A percentile compares a stretch with the other conserved stretches of the same genome.
phyloP scores from a whole-genome alignment of 148 eudicot genomes.

The Cornus kousa region DNA sequence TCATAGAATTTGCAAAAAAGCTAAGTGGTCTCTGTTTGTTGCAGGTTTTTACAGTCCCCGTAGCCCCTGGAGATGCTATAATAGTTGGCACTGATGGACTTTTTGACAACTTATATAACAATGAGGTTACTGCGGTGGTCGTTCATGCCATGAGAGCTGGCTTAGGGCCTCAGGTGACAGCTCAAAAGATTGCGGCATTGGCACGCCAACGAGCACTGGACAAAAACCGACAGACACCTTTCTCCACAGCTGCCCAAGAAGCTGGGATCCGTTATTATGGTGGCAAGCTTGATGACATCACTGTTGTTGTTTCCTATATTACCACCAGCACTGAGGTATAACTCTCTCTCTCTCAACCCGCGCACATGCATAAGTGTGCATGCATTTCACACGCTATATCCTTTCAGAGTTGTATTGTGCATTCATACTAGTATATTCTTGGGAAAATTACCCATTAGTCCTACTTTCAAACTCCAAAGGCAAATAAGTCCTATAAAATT shows the following conservation, averaged over 20 bases:
- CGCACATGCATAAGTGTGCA: too few relatives aligned
- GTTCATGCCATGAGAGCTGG: slow-evolving; percentile 62
- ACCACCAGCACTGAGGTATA: too few relatives aligned
- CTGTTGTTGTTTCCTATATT: slow-evolving; percentile 67
- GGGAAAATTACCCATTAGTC: too few relatives aligned
- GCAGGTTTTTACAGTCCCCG: slow-evolving; percentile 63
- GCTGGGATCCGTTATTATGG: slow-evolving; percentile 68
- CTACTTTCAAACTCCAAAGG: too few relatives aligned
- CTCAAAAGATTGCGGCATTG: slow-evolving; percentile 69
- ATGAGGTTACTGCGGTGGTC: slow-evolving; percentile 58
- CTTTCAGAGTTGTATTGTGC: too few relatives aligned
- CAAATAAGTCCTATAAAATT: too few relatives aligned
- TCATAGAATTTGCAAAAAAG: not conserved
- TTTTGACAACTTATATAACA: slow-evolving; percentile 71
- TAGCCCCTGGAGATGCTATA: slow-evolving; percentile 69
- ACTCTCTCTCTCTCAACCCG: too few relatives aligned
- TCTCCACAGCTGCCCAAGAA: slow-evolving; percentile 72
- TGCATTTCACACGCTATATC: too few relatives aligned
- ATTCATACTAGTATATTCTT: too few relatives aligned
- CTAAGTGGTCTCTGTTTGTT: slow-evolving; percentile 12
- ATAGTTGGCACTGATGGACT: slow-evolving; percentile 76
- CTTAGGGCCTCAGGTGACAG: slow-evolving; percentile 59
- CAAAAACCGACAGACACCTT: slow-evolving; percentile 60
- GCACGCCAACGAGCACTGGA: slow-evolving; percentile 71
- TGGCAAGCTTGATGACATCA: slow-evolving; percentile 76